A percentile compares a stretch with the other conserved stretches of the same genome.
Evolutionary conservation across 164 flowering plant genomes (phyloP).

Genomic region (Nymphaea colorata): DNA sequence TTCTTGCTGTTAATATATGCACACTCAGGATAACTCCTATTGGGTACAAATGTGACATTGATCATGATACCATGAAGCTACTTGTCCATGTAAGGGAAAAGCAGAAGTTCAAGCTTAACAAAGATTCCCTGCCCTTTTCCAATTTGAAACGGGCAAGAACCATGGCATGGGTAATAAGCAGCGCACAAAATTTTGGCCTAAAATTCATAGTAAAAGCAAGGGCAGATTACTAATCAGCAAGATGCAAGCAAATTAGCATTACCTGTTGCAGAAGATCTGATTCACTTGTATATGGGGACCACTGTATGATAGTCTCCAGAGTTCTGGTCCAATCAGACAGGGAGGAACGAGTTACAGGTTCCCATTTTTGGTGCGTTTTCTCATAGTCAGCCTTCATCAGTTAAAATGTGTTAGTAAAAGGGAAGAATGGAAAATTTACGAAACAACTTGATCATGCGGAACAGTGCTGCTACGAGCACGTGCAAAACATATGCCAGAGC

Average conservation of each 20-base stretch:
- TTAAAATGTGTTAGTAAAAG: not conserved
- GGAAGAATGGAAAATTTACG: too few species aligned
- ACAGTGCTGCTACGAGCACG: not conserved
- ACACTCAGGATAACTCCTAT: too few species aligned
- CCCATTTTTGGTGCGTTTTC: slow-evolving; percentile 40
- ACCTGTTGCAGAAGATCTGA: slow-evolving; percentile 79
- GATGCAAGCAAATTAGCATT: not conserved
- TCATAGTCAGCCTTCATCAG: slow-evolving; percentile 56
- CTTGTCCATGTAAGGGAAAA: too few species aligned
- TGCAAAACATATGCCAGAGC: too few species aligned
- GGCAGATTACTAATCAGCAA: too few species aligned
- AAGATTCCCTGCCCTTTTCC: too few species aligned
- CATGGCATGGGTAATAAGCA: too few species aligned
- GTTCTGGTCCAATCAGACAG: slow-evolving; percentile 53
- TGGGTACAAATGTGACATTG: too few species aligned
- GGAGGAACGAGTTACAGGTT: slow-evolving; percentile 34
- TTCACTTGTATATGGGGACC: slow-evolving; percentile 86
- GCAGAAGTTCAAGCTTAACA: too few species aligned
- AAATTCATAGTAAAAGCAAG: not conserved
- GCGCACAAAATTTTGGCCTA: not conserved
- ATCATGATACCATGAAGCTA: too few species aligned
- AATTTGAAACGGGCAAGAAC: too few species aligned
- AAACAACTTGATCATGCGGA: not conserved
- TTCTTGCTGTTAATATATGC: too few species aligned
- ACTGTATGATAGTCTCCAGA: slow-evolving; percentile 55